These are phyloP conservation scores for Cladosporium sp. DNA, from an alignment of 2,329 filamentous ascomycete species.

Conservation along the genomic window DNA sequence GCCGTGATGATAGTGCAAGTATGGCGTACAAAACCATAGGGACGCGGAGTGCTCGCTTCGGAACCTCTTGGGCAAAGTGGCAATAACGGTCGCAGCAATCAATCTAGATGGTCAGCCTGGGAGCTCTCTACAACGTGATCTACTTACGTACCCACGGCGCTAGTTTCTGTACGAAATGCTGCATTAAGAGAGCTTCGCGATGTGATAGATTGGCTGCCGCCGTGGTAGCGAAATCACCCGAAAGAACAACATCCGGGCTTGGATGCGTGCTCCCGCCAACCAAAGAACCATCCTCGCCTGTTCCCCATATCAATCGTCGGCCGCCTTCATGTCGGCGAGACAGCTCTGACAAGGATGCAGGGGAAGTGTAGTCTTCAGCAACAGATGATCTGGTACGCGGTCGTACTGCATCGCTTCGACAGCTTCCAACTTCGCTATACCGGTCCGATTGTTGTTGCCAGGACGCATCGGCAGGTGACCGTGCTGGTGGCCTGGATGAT, in stretches of 20 bases:
- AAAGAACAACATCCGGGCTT: not conserved
- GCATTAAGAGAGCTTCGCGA: conserved; percentile 17
- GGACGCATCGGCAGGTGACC: conserved; percentile 9
- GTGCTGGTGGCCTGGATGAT: not conserved
- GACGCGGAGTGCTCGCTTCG: conserved; percentile 26
- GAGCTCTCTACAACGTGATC: not conserved
- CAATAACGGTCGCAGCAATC: conserved; percentile 30
- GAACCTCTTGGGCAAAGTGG: conserved; percentile 30
- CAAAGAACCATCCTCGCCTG: conserved; percentile 7
- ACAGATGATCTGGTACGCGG: not conserved
- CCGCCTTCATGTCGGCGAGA: conserved; percentile 15
- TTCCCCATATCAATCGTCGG: not conserved
- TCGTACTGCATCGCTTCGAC: not conserved
- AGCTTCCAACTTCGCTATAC: conserved; percentile 1
- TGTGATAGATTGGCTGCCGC: conserved; percentile 13
- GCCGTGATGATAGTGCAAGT: conserved; percentile 31
- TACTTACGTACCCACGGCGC: conserved; percentile 23
- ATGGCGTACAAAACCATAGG: conserved; percentile 30
- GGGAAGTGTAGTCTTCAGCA: conserved; percentile 13
- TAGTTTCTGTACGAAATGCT: conserved; percentile 31
- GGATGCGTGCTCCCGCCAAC: conserved; percentile 9
- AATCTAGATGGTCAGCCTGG: conserved; percentile 9
- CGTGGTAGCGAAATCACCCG: conserved; percentile 9
- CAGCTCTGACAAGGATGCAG: conserved; percentile 18
- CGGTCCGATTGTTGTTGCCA: not conserved